Evolutionary conservation across 768 basidiomycete genomes (phyloP).

Genomic region (Pseudohyphozyma bogoriensis): DNA sequence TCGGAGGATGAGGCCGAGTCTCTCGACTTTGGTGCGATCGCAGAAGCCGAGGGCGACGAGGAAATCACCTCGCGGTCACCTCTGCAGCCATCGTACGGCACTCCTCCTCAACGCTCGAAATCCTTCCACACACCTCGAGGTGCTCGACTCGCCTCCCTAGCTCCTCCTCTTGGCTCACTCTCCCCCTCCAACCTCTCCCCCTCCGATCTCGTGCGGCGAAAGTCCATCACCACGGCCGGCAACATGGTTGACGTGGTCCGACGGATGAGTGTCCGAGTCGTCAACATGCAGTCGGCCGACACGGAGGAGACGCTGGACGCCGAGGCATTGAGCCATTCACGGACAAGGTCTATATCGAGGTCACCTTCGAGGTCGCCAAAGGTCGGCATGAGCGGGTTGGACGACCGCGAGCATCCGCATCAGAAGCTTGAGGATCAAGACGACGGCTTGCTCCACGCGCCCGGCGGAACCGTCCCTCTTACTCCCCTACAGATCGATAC

Average conservation of each 20-base stretch:
- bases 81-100: not conserved
- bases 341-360: too few relatives aligned
- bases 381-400: too few relatives aligned
- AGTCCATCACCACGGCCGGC: constrained; percentile 13
- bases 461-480: not conserved
- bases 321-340: too few relatives aligned
- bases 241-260: constrained; percentile 20
- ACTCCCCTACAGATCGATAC: not conserved
- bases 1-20: not conserved
- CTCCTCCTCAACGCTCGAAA: not conserved
- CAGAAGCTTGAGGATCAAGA: not conserved
- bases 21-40: not conserved
- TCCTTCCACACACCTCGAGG: too few relatives aligned
- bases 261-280: constrained; percentile 66
- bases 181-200: too few relatives aligned
- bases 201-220: not conserved
- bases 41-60: not conserved
- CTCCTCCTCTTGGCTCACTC: too few relatives aligned
- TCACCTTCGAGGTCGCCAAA: not conserved
- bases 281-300: constrained; percentile 53
- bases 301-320: constrained; percentile 7
- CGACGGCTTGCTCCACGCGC: not conserved
- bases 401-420: not conserved
- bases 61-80: too few relatives aligned
- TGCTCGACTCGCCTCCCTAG: too few relatives aligned